Percentiles rank a stretch among this genome's conserved stretches.
These are phyloP conservation scores for Phialophora expanda DNA, from an alignment of 2,329 filamentous ascomycete species.

Conservation along the genomic window DNA sequence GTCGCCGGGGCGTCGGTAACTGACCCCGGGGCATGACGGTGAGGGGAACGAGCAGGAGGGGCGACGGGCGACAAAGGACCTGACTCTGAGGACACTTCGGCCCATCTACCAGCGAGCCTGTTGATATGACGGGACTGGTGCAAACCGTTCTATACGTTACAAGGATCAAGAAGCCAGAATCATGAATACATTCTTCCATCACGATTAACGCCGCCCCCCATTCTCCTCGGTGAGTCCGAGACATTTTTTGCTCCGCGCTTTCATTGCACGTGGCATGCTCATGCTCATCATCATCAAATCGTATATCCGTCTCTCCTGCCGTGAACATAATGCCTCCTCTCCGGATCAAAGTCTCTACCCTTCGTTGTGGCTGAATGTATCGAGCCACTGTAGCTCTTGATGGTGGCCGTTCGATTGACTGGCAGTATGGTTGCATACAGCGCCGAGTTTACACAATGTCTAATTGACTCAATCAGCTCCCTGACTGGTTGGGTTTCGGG, in stretches of 20 bases:
- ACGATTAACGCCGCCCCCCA: neutral
- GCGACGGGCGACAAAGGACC: neutral
- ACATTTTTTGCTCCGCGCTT: neutral
- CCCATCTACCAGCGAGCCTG: neutral
- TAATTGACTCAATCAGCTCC: neutral
- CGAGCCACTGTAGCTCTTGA: conserved; percentile 1
- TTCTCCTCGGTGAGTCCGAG: neutral
- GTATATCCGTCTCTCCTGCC: neutral
- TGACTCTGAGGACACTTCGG: neutral
- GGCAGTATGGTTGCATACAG: neutral
- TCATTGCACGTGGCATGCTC: neutral
- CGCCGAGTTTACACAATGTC: neutral
- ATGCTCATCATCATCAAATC: neutral
- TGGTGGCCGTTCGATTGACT: neutral
- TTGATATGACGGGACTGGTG: neutral
- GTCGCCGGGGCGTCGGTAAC: conserved; percentile 14
- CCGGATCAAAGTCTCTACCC: neutral
- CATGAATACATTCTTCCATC: neutral
- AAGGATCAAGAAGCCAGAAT: neutral
- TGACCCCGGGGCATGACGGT: conserved; percentile 12
- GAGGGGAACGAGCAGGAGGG: conserved; percentile 4
- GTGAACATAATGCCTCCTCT: neutral
- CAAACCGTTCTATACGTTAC: neutral
- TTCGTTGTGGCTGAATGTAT: neutral
- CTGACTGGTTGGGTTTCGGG: neutral